Percentiles rank a stretch among this genome's conserved stretches.
phyloP scores from a whole-genome alignment of 2,329 filamentous ascomycete genomes.

The Alternaria sp. region DNA sequence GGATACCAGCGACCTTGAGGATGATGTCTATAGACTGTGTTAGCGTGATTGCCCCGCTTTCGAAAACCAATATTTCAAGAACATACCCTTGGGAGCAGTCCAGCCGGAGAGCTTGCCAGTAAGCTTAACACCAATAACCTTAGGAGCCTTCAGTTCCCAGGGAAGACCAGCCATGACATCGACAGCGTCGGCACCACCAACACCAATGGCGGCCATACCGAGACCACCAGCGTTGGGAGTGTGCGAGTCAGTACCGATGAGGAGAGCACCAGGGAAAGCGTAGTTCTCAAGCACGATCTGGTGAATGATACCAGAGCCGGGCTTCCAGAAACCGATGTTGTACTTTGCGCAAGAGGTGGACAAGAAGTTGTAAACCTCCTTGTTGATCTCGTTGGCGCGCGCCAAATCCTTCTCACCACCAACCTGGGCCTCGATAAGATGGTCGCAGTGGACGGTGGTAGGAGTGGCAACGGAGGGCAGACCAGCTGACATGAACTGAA shows the following conservation, averaged over 20 bases:
- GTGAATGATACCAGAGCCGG: slow-evolving; percentile 98
- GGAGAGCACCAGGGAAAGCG: slow-evolving; percentile 96
- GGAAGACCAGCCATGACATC: slow-evolving; percentile 98
- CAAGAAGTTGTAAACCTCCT: slow-evolving; percentile 99
- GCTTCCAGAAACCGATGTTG: slow-evolving; percentile 99
- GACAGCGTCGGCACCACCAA: slow-evolving; percentile 97
- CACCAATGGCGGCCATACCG: slow-evolving; percentile 93
- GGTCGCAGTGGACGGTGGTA: slow-evolving; percentile 96
- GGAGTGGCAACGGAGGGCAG: slow-evolving; percentile 96
- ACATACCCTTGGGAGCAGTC: slow-evolving; percentile 88
- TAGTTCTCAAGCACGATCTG: slow-evolving; percentile 99
- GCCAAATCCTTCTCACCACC: slow-evolving; percentile 94
- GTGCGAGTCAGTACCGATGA: slow-evolving; percentile 98
- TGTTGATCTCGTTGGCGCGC: slow-evolving; percentile 92
- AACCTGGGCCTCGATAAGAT: slow-evolving; percentile 97
- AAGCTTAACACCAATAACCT: slow-evolving; percentile 95
- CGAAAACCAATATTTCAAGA: slow-evolving; percentile 10
- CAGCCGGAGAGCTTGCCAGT: slow-evolving; percentile 90
- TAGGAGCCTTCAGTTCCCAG: slow-evolving; percentile 98
- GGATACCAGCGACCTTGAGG: slow-evolving; percentile 93
- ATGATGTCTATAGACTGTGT: slow-evolving; percentile 77
- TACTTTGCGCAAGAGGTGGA: slow-evolving; percentile 95
- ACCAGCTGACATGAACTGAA: slow-evolving; percentile 99
- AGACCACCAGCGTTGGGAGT: slow-evolving; percentile 97
- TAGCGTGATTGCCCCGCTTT: slow-evolving; percentile 20